Base-by-base conservation (phyloP, 768 basidiomycete species). In the Hemileccinum rubropunctum region DNA sequence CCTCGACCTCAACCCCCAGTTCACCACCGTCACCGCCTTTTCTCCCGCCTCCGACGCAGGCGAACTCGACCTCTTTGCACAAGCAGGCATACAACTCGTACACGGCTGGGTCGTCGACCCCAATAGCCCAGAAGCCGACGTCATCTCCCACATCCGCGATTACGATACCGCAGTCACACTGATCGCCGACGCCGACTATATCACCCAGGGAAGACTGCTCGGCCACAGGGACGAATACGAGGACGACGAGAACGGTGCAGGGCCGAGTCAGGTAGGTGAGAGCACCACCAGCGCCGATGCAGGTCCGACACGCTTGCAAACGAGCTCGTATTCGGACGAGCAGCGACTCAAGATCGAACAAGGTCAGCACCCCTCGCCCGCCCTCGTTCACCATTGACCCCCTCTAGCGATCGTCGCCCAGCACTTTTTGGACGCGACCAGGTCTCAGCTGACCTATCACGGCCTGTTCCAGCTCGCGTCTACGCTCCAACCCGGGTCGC, bases 1-100 rank as follows among this genome's bases (percentile, higher is more conserved):
- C 12, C 88, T 97, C 76, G 88, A 94, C 62, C 73, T 97, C 39
- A 93, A 97, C 58, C 91, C 93, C 1, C 67, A 83, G 1, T 97
- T 97, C 65, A 87, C 84, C 0, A 78, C 78, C 1, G 62, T 83
- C 7, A 79, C 78, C 2, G 77, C 81, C 0, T 94, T 95, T 64
- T 75, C 80, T 12, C 86, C 90, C 2, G 69, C 69, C 0, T 80
- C 78, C 1, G 75, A 76, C 26, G 81, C 81, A 0, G 91, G 89
- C 2, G 94, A 91, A 61, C 79, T 97, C 38, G 81, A 87, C 51
- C 79, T 97, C 8, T 97, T 97, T 60, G 73, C 83, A n/a, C 83
- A 89, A 38, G 88, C 83, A 0, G 84, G 83, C 9, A 89, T 95
- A 38, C 71, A 79, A 6, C 81, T 97, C 35, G 83, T 93, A 1